Base-by-base conservation (phyloP, 2,329 filamentous ascomycete genomes). In the Metarhizium brunneum region DNA sequence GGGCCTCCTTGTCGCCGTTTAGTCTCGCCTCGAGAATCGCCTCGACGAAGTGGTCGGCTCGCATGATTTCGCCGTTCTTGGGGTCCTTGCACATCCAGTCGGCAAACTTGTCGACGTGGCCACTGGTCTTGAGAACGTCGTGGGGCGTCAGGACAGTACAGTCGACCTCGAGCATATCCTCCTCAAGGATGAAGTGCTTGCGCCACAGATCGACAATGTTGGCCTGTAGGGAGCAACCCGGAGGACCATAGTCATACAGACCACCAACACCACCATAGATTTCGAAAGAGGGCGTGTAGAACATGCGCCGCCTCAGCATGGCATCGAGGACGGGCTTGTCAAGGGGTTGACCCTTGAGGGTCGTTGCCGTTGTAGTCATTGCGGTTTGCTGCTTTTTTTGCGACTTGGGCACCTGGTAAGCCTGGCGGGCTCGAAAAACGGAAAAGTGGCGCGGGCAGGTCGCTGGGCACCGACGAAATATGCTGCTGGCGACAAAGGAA, bases 21-120 rank as follows among this genome's bases (percentile, higher is more conserved):
- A 99, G 75, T 43, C 94, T 82, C 50, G 83, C 78, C 77, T 96
- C 92, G 53, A 99, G 83, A 42, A 96, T 85, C 65, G 95, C 90
- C 79, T 97, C 92, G 62, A 99, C 92, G 65, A 97, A 83, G 76
- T 99, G 94, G 69, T 99, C 94, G 57, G 94, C 91, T 64, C 94
- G 85, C 70, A 99, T 85, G 68, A 96, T 96, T 72, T 99, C 94
- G 69, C 94, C 94, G 66, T 87, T 96, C 81, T 95, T 95, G 60
- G 92, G 90, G 72, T 99, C 94, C 74, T 95, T 96, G 85, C 90
- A 96, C 92, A 97, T 96, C 90, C 89, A 97, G 72, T 97, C 92
- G 73, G 90, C 88, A 68, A 97, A 97, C 74, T 95, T 95, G 73
- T 96, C 92, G 62, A 97, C 94, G 75, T 99, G 94, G 61, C 94